Percentiles rank a stretch among this genome's conserved stretches.
Evolutionary conservation across 2,329 filamentous ascomycete genomes (phyloP).

Genomic region (Trichoderma sp.): DNA sequence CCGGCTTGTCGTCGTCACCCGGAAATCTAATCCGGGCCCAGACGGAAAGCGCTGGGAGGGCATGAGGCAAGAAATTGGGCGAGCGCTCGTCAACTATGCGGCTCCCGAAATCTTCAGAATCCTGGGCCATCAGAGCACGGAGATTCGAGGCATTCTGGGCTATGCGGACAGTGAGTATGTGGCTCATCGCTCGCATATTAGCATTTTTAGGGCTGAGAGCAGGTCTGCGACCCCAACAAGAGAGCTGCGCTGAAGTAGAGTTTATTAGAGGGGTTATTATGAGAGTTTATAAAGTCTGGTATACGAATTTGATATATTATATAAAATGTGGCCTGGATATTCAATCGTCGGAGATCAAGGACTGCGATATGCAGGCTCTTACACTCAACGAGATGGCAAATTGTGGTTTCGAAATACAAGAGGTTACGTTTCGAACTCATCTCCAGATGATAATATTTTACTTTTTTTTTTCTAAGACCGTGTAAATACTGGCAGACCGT

Average conservation of each 20-base stretch:
- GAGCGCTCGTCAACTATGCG: conserved; percentile 92
- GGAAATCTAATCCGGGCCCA: conserved; percentile 44
- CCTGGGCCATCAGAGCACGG: conserved; percentile 77
- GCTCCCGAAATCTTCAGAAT: conserved; percentile 80
- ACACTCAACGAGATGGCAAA: background rate
- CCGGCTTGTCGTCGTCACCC: conserved; percentile 76
- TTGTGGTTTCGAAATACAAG: background rate
- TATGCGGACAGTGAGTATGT: conserved; percentile 97
- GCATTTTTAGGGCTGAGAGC: conserved; percentile 64
- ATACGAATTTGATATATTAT: background rate
- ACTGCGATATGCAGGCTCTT: background rate
- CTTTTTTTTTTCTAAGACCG: background rate
- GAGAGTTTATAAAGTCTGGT: background rate
- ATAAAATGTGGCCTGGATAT: background rate
- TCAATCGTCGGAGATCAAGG: background rate
- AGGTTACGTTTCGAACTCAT: too few species aligned
- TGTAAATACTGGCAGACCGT: background rate
- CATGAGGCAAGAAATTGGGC: conserved; percentile 71
- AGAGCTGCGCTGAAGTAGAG: conserved; percentile 23
- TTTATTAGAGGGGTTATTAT: background rate
- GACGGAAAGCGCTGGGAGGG: conserved; percentile 53
- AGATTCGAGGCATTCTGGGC: conserved; percentile 78
- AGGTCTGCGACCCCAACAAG: conserved; percentile 53
- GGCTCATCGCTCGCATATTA: conserved; percentile 83
- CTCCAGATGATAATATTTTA: too few species aligned